Evolutionary conservation across 2,329 filamentous ascomycete species (phyloP).

Genomic region (Exophiala lecanii-corni): DNA sequence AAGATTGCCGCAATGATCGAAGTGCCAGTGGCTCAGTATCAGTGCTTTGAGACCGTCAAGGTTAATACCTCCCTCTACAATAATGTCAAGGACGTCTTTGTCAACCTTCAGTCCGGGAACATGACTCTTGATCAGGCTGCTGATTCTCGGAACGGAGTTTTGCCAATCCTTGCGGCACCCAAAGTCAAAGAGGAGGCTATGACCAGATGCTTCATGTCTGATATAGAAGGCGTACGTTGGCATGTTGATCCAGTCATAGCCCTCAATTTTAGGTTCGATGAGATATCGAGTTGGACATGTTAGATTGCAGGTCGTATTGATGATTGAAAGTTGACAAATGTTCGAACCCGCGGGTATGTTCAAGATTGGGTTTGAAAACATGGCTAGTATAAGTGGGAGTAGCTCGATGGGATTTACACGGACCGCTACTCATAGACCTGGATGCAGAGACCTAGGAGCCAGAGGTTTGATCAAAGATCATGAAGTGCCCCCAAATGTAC

Average conservation of each 20-base stretch:
- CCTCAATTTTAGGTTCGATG: conserved; percentile 4
- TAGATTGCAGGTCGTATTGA: background rate
- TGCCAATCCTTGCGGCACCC: conserved; percentile 27
- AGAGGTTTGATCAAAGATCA: too few species aligned
- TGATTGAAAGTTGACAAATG: background rate
- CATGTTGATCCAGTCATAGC: conserved; percentile 1
- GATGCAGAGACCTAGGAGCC: too few species aligned
- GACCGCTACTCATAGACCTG: too few species aligned
- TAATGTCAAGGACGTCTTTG: conserved; percentile 16
- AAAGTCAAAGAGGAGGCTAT: conserved; percentile 33
- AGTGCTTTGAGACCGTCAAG: conserved; percentile 1
- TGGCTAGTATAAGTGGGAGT: too few species aligned
- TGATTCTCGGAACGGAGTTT: background rate
- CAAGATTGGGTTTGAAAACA: background rate
- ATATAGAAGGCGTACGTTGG: conserved; percentile 38
- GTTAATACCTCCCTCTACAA: conserved; percentile 10
- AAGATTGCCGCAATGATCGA: conserved; percentile 48
- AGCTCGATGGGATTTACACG: too few species aligned
- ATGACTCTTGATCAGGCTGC: background rate
- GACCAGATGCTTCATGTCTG: conserved; percentile 34
- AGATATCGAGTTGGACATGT: background rate
- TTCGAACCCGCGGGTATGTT: background rate
- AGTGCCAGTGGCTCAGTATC: conserved; percentile 23
- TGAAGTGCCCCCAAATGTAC: too few species aligned
- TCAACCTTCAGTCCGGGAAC: conserved; percentile 7